Base-by-base conservation (phyloP, 2,329 filamentous ascomycete species). In the Microdochium trichocladiopsis region DNA sequence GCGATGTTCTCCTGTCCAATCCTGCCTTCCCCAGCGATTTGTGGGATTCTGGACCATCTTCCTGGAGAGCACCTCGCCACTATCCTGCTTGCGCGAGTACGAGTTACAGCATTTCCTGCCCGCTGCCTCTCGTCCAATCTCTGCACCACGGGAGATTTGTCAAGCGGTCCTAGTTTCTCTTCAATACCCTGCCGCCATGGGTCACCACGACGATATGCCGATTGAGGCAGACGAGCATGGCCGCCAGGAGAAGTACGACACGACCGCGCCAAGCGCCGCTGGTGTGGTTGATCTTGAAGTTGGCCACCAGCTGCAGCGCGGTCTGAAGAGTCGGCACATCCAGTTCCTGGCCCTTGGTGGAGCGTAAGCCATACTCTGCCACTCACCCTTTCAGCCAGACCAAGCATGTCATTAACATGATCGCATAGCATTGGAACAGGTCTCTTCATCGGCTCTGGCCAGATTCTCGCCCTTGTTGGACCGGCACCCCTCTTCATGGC, bases 401-500 rank as follows among this genome's bases (percentile, higher is more conserved):
- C n/a, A n/a, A n/a, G n/a, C n/a, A 50, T 24, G 28, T 10, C 18
- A 51, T 53, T 57, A 24, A 58, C 53, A 48, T 47, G 31, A 36
- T 2, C 45, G 33, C 12, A 52, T 58, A 77, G 63, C 22, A 84
- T 86, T 56, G 82, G 82, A 52, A 86, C 82, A 3, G 82, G 82
- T 58, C 73, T 86, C 21, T 86, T 86, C 63, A 75, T 86, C 55
- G 80, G 82, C 52, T 82, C 79, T 36, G 82, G 82, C 23, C 68
- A 68, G 53, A 80, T 83, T 50, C 69, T 86, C 50, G 70, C 75
- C 31, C 68, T 70, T 10, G 76, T 77, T 25, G 83, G 83, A 2
- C 83, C 83, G 2, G 86, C 84, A 4, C 84, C 86, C 0, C 69
- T 90, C 16, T 78, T 90, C 63, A 83, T 91, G 66, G 83, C 80